Evolutionary conservation across 495 filamentous ascomycete genomes (phyloP), one percentile per base, ranked within the genome.

Genomic region (Aspergillus asperescens): DNA sequence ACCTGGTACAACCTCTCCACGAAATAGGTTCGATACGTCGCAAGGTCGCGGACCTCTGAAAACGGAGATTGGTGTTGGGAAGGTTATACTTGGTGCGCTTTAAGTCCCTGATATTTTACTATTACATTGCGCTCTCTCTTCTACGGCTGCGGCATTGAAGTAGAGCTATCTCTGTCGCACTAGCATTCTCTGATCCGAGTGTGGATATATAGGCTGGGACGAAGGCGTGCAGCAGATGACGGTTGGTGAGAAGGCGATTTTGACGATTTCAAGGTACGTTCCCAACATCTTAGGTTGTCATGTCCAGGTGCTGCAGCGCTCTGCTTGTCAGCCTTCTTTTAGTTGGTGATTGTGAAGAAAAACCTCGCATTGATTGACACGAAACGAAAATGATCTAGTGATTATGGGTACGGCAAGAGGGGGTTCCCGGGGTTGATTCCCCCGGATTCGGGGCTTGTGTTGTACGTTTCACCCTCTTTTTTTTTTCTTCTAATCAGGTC

Each of bases 361-460:
- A n/a, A n/a, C n/a, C n/a, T n/a, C n/a, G n/a, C n/a, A n/a, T n/a
- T n/a, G n/a, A n/a, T n/a, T n/a, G n/a, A n/a, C n/a, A n/a, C n/a
- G n/a, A n/a, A n/a, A n/a, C n/a, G n/a, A n/a, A n/a, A n/a, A n/a
- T n/a, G n/a, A n/a, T 27, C 1, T 29, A 49, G 46, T 25, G 46
- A 49, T 4, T 28, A 27, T 7, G 46, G 32, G 3, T 49, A 49
- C 7, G 46, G 46, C 9, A 1, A 7, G 4, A 12, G 46, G 1
- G 46, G 46, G 15, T 49, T 49, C 32, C 46, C 46, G 1, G 46
- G 46, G 3, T 22, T 49, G 16, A 49, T 49, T 39, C 34, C 46
- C 22, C 32, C 46, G 22, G 34, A 39, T 20, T 49, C 46, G 13
- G 34, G 32, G 8, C 31, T 49, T 20, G 46, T 49, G 3, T 49